Conservation (phyloP, 306 rosid species). For the Luffa acutangula region DNA sequence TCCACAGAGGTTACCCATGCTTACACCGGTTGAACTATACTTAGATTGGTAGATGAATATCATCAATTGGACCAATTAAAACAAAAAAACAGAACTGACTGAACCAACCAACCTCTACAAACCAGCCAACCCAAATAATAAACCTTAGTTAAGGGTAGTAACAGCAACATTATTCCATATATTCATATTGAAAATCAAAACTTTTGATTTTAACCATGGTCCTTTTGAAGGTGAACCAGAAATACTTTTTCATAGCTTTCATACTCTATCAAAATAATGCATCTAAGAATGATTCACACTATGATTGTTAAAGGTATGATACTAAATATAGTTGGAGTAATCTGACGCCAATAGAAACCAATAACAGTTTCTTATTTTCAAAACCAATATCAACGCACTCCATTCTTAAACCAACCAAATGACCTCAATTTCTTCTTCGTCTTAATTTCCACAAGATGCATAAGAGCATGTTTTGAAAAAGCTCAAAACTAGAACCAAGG, state of each 20-base stretch:
- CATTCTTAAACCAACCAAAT: not conserved
- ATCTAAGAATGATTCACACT: not conserved
- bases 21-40: not conserved
- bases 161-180: not conserved
- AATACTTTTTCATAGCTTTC: not conserved
- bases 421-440: not conserved
- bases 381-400: not conserved
- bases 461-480: not conserved
- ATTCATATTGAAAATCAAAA: not conserved
- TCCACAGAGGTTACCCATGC: not conserved
- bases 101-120: not conserved
- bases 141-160: not conserved
- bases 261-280: not conserved
- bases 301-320: not conserved
- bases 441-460: not conserved
- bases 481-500: not conserved
- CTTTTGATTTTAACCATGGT: not conserved
- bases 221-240: not conserved
- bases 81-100: not conserved
- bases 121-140: not conserved
- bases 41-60: not conserved
- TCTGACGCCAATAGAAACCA: not conserved
- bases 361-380: not conserved
- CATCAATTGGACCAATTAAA: not conserved
- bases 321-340: not conserved